phyloP scores from a whole-genome alignment of 441 rosid genomes.

The Daphne laureola region DNA sequence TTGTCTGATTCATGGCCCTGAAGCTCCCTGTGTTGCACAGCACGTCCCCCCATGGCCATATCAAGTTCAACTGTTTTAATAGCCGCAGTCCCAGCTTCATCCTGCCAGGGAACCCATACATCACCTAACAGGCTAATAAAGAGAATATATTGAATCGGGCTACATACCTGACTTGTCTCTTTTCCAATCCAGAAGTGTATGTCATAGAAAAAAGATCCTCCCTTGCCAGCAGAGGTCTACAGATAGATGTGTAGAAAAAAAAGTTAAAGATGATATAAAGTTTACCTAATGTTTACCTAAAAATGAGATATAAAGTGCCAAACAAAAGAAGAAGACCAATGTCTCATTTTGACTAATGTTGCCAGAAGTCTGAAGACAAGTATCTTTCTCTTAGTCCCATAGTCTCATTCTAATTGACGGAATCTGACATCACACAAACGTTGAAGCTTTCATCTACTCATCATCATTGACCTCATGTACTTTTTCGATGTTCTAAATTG shows the following conservation, averaged over 20 bases:
- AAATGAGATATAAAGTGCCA: slow-evolving; percentile 4
- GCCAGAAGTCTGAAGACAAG: no score
- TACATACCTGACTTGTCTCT: slow-evolving; percentile 88
- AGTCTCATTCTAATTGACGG: no score
- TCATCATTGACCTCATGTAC: no score
- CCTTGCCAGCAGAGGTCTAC: slow-evolving; percentile 77
- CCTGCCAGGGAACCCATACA: slow-evolving; percentile 30
- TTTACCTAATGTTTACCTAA: neutral
- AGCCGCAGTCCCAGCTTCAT: slow-evolving; percentile 98
- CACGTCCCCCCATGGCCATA: slow-evolving; percentile 93
- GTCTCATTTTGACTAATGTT: no score
- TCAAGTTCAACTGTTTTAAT: slow-evolving; percentile 95
- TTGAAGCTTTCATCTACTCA: no score
- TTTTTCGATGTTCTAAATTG: no score
- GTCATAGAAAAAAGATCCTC: slow-evolving; percentile 83
- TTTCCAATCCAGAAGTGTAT: slow-evolving; percentile 99
- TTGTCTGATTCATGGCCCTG: slow-evolving; percentile 97
- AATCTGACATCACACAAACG: no score
- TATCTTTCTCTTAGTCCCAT: no score
- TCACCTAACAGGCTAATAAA: neutral
- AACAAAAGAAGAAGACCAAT: slow-evolving; percentile 1
- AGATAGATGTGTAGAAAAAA: slow-evolving; percentile 4
- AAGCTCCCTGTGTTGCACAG: slow-evolving; percentile 94
- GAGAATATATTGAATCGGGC: neutral
- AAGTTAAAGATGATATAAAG: neutral